These are phyloP conservation scores for Meira miltonrushii DNA, from an alignment of 1,284 basidiomycete species.

Conservation along the genomic window DNA sequence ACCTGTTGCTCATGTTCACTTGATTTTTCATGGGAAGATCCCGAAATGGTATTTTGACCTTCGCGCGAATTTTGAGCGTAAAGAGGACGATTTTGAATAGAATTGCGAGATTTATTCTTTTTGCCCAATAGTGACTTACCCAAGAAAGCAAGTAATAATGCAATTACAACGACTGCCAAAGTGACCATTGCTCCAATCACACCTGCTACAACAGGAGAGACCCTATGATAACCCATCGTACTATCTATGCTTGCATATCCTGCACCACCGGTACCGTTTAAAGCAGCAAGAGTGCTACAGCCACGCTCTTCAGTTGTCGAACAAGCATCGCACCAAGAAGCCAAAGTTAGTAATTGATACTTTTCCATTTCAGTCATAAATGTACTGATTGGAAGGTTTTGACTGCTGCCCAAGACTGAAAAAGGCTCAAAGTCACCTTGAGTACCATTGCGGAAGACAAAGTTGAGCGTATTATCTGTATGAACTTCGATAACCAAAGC, in stretches of 20 bases:
- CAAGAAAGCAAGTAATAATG: slow-evolving; percentile 4
- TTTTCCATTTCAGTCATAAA: slow-evolving; percentile 70
- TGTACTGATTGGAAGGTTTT: slow-evolving; percentile 66
- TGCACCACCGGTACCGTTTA: slow-evolving; percentile 40
- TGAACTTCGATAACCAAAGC: slow-evolving; percentile 70
- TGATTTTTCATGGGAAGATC: too few relatives aligned
- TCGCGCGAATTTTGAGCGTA: too few relatives aligned
- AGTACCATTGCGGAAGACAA: slow-evolving; percentile 80
- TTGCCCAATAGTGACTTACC: too few relatives aligned
- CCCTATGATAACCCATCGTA: slow-evolving; percentile 34
- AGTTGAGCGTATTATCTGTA: slow-evolving; percentile 57
- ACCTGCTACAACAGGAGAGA: slow-evolving; percentile 38
- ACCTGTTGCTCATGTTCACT: too few relatives aligned
- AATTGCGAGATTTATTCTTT: too few relatives aligned
- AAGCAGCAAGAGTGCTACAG: slow-evolving; percentile 28
- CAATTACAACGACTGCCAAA: slow-evolving; percentile 26
- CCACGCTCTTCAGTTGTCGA: slow-evolving; percentile 32
- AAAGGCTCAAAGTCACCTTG: slow-evolving; percentile 35
- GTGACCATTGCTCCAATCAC: slow-evolving; percentile 38
- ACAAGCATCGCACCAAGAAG: slow-evolving; percentile 54
- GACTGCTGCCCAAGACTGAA: slow-evolving; percentile 48
- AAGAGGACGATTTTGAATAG: too few relatives aligned
- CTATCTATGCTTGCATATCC: slow-evolving; percentile 24
- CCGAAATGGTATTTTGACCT: too few relatives aligned
- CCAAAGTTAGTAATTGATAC: slow-evolving; percentile 50